phyloP scores from a whole-genome alignment of 106 monocot genomes.

The Dioscorea zingiberensis region DNA sequence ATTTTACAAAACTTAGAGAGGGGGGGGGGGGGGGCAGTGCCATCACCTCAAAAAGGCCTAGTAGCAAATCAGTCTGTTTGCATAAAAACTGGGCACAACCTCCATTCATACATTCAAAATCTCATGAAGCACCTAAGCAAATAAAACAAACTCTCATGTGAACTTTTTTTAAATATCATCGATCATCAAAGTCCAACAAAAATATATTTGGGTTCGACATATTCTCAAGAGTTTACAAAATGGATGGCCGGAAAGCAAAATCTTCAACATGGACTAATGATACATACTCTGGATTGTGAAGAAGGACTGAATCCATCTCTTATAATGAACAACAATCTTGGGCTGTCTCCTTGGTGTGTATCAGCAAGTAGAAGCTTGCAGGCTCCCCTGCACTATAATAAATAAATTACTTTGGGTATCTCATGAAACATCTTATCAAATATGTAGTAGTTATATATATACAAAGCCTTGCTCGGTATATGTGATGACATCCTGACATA shows the following conservation, averaged over 20 bases:
- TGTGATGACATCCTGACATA: too few species aligned
- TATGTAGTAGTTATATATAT: not conserved
- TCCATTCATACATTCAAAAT: not conserved
- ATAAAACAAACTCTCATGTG: too few species aligned
- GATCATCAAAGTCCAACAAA: too few species aligned
- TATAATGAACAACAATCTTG: conserved; percentile 67
- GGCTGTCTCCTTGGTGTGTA: conserved; percentile 53
- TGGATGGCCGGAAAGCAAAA: too few species aligned
- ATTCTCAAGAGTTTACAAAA: too few species aligned
- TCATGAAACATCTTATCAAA: not conserved
- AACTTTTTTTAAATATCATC: too few species aligned
- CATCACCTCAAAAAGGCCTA: conserved; percentile 24
- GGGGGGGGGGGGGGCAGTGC: too few species aligned
- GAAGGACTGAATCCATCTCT: conserved; percentile 55
- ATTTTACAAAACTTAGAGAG: too few species aligned
- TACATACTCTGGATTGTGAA: conserved; percentile 52
- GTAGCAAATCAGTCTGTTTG: not conserved
- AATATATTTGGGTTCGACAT: too few species aligned
- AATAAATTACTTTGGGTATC: not conserved
- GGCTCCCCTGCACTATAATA: too few species aligned
- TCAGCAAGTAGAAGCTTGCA: conserved; percentile 60
- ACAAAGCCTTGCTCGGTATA: conserved; percentile 51
- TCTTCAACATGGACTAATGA: too few species aligned
- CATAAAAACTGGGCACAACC: not conserved
- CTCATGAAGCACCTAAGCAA: too few species aligned